A percentile compares a stretch with the other conserved stretches of the same genome.
These are phyloP conservation scores for Chalaropsis thielavioides DNA, from an alignment of 2,329 filamentous ascomycete genomes.

Conservation along the genomic window DNA sequence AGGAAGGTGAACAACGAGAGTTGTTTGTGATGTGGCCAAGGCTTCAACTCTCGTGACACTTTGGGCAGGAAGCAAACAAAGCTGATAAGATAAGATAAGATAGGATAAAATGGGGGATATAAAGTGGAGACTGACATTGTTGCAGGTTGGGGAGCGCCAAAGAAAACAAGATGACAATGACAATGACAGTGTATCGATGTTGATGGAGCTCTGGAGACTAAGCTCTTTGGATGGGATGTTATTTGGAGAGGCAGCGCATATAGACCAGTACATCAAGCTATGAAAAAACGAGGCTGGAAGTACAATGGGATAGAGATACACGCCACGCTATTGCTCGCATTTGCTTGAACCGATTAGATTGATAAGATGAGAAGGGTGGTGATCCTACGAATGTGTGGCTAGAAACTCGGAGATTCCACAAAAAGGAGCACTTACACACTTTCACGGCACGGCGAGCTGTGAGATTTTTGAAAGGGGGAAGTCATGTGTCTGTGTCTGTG, in stretches of 20 bases:
- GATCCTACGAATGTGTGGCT: background rate
- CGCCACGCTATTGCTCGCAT: background rate
- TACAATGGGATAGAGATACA: background rate
- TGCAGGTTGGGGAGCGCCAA: no score
- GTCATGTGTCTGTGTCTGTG: no score
- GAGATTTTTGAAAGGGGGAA: background rate
- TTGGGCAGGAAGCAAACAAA: background rate
- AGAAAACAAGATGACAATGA: no score
- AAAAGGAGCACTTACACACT: background rate
- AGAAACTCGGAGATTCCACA: background rate
- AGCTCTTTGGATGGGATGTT: no score
- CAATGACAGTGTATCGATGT: background rate
- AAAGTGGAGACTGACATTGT: no score
- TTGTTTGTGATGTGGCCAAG: background rate
- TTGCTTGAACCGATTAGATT: constrained; percentile 1
- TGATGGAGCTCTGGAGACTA: background rate
- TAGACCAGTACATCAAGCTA: no score
- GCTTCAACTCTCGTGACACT: background rate
- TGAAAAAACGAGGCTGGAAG: background rate
- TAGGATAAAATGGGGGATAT: background rate
- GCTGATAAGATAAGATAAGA: background rate
- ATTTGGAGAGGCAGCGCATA: no score
- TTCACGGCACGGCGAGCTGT: background rate
- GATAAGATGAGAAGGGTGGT: constrained; percentile 7
- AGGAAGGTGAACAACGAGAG: background rate